phyloP scores from a whole-genome alignment of 148 eudicot species.

The Cornus controversa region DNA sequence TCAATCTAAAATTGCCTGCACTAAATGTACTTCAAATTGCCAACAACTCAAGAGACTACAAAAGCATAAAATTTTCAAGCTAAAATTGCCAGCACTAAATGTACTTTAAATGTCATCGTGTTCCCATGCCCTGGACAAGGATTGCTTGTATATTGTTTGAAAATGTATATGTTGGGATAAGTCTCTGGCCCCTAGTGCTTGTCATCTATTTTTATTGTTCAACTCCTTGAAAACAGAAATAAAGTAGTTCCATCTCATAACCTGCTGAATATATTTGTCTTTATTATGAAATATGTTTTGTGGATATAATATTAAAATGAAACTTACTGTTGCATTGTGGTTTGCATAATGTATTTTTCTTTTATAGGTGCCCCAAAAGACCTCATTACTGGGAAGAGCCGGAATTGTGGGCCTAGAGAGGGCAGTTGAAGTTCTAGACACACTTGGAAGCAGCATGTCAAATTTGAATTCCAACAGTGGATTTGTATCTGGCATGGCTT shows the following conservation, averaged over 20 bases:
- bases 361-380: conserved; percentile 47
- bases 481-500: conserved; percentile 60
- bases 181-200: not conserved
- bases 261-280: not conserved
- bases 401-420: conserved; percentile 74
- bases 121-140: not conserved
- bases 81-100: not conserved
- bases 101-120: conserved; percentile 5
- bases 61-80: conserved; percentile 4
- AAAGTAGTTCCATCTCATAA: not conserved
- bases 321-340: conserved; percentile 8
- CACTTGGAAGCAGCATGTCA: conserved; percentile 86
- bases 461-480: conserved; percentile 71
- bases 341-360: conserved; percentile 4
- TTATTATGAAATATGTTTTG: not conserved
- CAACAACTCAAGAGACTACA: not conserved
- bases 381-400: conserved; percentile 84
- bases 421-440: conserved; percentile 89
- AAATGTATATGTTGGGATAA: not conserved
- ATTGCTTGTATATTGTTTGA: not conserved
- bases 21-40: not conserved
- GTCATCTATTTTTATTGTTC: not conserved
- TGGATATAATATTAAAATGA: not conserved
- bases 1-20: conserved; percentile 1
- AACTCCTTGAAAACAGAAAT: not conserved